A percentile compares a stretch with the other conserved stretches of the same genome.
phyloP scores from a whole-genome alignment of 352 stramenopile genomes.

The Phytophthora sojae region DNA sequence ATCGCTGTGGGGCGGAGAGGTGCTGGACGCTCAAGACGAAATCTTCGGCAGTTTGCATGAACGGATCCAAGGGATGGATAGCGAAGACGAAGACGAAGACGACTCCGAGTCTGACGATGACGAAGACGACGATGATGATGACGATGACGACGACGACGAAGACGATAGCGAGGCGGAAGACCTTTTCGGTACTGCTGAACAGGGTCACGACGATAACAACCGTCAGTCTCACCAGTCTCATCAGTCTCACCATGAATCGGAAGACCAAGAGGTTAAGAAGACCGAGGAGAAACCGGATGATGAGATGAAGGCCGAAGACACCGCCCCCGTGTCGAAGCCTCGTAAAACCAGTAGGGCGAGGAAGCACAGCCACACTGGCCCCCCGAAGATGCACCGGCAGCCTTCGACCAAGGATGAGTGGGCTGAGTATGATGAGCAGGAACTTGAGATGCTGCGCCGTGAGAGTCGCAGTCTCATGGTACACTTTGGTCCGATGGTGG shows the following conservation, averaged over 20 bases:
- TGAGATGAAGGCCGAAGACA: slow-evolving; percentile 4
- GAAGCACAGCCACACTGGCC: slow-evolving; percentile 16
- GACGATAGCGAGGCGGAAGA: slow-evolving; percentile 47
- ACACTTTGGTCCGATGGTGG: slow-evolving; percentile 73
- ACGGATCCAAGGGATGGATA: slow-evolving; percentile 46
- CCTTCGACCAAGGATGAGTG: slow-evolving; percentile 65
- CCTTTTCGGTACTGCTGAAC: slow-evolving; percentile 36
- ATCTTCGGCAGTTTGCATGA: slow-evolving; percentile 57
- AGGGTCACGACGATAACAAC: slow-evolving; percentile 1
- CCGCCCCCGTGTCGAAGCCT: slow-evolving; percentile 19
- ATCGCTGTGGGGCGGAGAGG: slow-evolving; percentile 74
- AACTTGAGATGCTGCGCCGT: slow-evolving; percentile 69
- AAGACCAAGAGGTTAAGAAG: slow-evolving; percentile 12
- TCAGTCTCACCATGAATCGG: neutral
- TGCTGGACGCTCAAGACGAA: slow-evolving; percentile 69
- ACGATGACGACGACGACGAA: slow-evolving; percentile 51
- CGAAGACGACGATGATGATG: slow-evolving; percentile 50
- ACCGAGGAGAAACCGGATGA: slow-evolving; percentile 11
- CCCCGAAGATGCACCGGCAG: slow-evolving; percentile 22
- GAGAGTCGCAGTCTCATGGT: slow-evolving; percentile 68
- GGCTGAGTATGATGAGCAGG: slow-evolving; percentile 68
- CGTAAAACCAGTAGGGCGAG: slow-evolving; percentile 21
- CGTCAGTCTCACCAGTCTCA: slow-evolving; percentile 1
- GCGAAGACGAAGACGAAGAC: slow-evolving; percentile 52
- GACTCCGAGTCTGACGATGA: slow-evolving; percentile 55